Evolutionary conservation across 139 green algal species (phyloP).

Genomic region (Chlorella sp.): DNA sequence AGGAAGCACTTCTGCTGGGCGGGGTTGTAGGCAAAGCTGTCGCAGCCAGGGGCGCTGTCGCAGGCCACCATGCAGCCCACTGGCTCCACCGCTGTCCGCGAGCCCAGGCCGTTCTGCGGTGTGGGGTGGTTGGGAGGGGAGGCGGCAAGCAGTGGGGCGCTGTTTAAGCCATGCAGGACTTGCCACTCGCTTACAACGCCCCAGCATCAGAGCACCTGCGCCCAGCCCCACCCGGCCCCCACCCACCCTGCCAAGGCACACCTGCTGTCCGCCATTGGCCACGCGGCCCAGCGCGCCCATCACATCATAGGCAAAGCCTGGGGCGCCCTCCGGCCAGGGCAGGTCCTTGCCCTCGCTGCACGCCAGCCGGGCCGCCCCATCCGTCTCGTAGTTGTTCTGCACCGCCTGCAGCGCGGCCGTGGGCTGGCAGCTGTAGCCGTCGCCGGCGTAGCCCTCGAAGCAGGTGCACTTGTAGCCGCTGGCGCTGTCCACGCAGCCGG

Average conservation of each 20-base stretch:
- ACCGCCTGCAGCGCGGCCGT: not conserved
- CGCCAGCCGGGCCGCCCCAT: conserved; percentile 39
- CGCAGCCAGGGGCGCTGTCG: conserved; percentile 37
- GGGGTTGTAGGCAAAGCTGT: conserved; percentile 54
- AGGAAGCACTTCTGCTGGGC: conserved; percentile 50
- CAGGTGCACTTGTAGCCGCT: conserved; percentile 59
- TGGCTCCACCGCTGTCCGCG: conserved; percentile 13
- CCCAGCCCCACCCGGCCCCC: no score
- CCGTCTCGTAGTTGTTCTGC: conserved; percentile 31
- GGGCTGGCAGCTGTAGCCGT: conserved; percentile 23
- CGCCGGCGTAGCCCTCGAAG: conserved; percentile 49
- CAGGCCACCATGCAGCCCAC: conserved; percentile 56
- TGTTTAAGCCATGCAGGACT: not conserved
- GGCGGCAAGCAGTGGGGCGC: not conserved
- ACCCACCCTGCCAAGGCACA: not conserved
- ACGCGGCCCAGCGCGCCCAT: conserved; percentile 29
- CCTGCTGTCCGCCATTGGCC: conserved; percentile 9
- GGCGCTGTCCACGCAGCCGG: conserved; percentile 56
- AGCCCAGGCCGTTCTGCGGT: conserved; percentile 34
- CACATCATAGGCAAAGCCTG: conserved; percentile 60
- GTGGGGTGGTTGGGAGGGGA: not conserved
- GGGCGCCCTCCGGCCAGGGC: conserved; percentile 39
- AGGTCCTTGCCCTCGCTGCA: conserved; percentile 59
- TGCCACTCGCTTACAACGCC: not conserved
- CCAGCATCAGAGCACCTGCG: no score